Base-by-base conservation (phyloP, 1,284 basidiomycete genomes). In the Cerrena zonata region DNA sequence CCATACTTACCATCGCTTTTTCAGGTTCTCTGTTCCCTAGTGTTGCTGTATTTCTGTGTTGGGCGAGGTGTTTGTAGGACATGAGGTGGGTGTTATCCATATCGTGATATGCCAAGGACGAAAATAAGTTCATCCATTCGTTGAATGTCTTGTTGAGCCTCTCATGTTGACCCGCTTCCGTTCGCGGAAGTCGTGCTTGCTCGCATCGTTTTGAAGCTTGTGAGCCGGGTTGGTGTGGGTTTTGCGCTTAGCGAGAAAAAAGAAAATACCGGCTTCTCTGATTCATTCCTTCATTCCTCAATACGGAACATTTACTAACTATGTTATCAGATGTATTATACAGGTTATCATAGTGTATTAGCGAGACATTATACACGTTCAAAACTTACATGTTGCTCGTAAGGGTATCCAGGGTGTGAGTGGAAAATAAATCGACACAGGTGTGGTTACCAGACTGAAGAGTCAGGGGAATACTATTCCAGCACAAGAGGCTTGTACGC, bases 71-170 rank as follows among this genome's bases (percentile, higher is more conserved):
- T n/a, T n/a, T n/a, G n/a, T n/a, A n/a, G n/a, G 27, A 21, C 39
- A 25, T 48, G 47, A 57, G 61, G 62, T 69, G 50, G 63, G 65
- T 54, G 51, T 46, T 44, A 5, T 7, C 11, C 22, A 40, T 19
- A 39, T 34, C 37, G 24, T 50, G 45, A 11, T 39, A 47, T 22
- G 56, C 59, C 47, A 48, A 65, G 62, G 73, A 78, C 69, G 82
- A 85, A 84, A 84, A 74, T 65, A 79, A 86, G 84, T 86, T 86
- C 77, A 86, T 86, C 84, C 84, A 86, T 86, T 86, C 84, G 74
- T 86, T 85, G 84, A 86, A 69, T 67, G 69, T 71, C 70, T 70
- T 63, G 65, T 61, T 58, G 64, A 64, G 60, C 62, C 60, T 63
- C 61, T 60, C 56, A 55, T 49, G 54, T 55, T 55, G 56, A 62